phyloP scores from a whole-genome alignment of 192 early-diverging fungal genomes.

The Mortierella claussenii region DNA sequence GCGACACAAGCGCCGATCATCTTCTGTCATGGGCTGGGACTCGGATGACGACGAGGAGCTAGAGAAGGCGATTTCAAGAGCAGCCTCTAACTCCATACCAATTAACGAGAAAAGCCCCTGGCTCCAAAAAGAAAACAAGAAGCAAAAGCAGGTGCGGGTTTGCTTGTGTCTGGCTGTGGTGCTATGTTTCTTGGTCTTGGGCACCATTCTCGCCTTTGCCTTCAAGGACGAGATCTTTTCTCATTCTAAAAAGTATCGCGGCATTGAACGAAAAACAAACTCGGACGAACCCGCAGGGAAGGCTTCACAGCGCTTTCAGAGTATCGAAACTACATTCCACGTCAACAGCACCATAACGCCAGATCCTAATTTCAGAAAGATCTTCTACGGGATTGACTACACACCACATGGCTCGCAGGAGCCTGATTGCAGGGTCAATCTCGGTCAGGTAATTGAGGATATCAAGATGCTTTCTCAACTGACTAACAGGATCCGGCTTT shows the following conservation, averaged over 20 bases:
- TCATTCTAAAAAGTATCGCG: not conserved
- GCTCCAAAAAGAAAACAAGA: slow-evolving; percentile 19
- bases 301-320: not conserved
- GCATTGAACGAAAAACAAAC: not conserved
- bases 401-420: slow-evolving; percentile 66
- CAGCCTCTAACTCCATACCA: not conserved
- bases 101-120: slow-evolving; percentile 35
- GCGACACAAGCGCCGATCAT: not conserved
- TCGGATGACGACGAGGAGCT: slow-evolving; percentile 43
- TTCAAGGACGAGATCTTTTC: slow-evolving; percentile 29
- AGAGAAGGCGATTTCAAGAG: not conserved
- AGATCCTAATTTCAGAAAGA: slow-evolving; percentile 28
- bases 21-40: slow-evolving; percentile 41
- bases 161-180: slow-evolving; percentile 38
- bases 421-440: slow-evolving; percentile 62
- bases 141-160: slow-evolving; percentile 21
- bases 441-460: slow-evolving; percentile 68
- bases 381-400: slow-evolving; percentile 69
- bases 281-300: not conserved
- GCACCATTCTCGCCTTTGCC: slow-evolving; percentile 13
- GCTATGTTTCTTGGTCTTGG: slow-evolving; percentile 27
- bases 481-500: slow-evolving; percentile 69
- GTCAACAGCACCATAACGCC: slow-evolving; percentile 55
- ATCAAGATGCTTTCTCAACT: slow-evolving; percentile 63
- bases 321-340: slow-evolving; percentile 28